phyloP scores from a whole-genome alignment of 805 yeast species.

The Deakozyma indianensis region DNA sequence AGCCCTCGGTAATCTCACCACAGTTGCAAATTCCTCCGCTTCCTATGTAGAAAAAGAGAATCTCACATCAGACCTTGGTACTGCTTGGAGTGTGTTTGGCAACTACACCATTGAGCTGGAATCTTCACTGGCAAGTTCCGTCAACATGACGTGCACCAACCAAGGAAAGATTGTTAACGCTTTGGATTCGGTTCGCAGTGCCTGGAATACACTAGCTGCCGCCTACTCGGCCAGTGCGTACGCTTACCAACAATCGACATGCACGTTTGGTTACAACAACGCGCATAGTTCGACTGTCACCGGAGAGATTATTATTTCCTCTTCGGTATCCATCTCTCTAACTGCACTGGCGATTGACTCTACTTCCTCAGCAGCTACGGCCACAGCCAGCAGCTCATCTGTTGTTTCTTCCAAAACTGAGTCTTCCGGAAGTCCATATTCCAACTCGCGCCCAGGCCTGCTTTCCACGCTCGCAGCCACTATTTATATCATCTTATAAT shows the following conservation, averaged over 20 bases:
- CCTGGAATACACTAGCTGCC: not conserved
- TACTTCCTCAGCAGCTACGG: not conserved
- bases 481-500: not conserved
- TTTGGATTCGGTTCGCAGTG: not conserved
- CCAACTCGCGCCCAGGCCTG: not conserved
- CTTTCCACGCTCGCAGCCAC: not conserved
- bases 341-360: not conserved
- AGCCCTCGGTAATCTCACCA: not conserved
- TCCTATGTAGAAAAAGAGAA: not conserved
- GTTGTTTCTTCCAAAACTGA: not conserved
- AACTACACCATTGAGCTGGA: not conserved
- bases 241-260: not conserved
- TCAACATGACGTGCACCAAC: not conserved
- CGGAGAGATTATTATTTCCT: not conserved
- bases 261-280: not conserved
- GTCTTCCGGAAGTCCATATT: not conserved
- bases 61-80: not conserved
- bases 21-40: not conserved
- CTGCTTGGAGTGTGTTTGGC: not conserved
- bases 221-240: not conserved
- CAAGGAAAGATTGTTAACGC: not conserved
- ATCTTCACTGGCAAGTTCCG: not conserved
- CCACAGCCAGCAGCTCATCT: not conserved
- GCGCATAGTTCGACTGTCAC: not conserved
- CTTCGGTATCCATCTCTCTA: not conserved